Percentiles rank a stretch among this genome's conserved stretches.
phyloP scores from a whole-genome alignment of 2,329 filamentous ascomycete species.

The Simplicillium aogashimaense region DNA sequence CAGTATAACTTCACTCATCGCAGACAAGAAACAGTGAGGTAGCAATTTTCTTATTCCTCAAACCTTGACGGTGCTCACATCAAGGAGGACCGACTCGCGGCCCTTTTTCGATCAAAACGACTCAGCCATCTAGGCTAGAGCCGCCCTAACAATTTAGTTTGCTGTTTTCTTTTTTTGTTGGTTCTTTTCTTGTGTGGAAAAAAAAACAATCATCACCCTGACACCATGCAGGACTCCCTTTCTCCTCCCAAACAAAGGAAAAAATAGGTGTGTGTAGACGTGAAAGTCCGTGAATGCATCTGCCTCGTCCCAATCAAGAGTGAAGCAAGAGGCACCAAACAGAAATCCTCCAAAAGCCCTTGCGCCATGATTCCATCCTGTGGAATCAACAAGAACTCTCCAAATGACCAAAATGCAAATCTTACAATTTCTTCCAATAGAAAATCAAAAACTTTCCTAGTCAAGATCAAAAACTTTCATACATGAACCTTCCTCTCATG shows the following conservation, averaged over 20 bases:
- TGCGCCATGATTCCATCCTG: no score
- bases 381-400: no score
- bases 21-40: constrained; percentile 15
- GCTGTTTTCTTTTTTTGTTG: background rate
- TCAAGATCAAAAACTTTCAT: no score
- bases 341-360: background rate
- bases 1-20: no score
- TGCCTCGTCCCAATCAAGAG: constrained; percentile 2
- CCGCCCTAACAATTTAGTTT: constrained; percentile 1
- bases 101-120: constrained; percentile 9
- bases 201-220: background rate
- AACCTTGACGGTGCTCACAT: constrained; percentile 20
- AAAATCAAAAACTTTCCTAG: no score
- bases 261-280: constrained; percentile 5
- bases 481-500: no score
- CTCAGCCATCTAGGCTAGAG: constrained; percentile 1
- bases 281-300: no score
- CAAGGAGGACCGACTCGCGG: constrained; percentile 26
- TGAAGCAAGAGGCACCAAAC: constrained; percentile 1
- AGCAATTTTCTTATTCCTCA: constrained; percentile 27
- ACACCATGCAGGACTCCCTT: constrained; percentile 9
- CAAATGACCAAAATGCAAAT: no score
- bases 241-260: constrained; percentile 9
- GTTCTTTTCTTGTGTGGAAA: background rate
- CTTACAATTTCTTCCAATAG: no score